phyloP scores from a whole-genome alignment of 139 green algal genomes.

The Edaphochlamys debaryana region DNA sequence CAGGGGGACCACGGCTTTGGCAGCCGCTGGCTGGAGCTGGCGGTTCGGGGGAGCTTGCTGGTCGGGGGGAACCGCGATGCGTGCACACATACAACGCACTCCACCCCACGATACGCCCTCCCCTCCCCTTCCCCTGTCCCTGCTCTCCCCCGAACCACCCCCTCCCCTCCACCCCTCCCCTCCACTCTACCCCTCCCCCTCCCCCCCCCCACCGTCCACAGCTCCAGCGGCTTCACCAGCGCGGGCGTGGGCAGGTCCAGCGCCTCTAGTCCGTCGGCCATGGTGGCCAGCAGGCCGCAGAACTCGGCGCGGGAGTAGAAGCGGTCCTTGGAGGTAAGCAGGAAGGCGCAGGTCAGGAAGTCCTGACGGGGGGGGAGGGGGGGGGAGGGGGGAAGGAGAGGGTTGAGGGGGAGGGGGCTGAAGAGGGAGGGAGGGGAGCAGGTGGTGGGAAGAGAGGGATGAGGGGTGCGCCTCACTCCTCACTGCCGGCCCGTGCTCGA shows the following conservation, averaged over 20 bases:
- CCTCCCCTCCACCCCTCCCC: background rate
- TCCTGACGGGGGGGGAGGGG: constrained; percentile 73
- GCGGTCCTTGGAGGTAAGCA: constrained; percentile 88
- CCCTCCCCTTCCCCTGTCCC: background rate
- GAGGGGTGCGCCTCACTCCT: too few relatives aligned
- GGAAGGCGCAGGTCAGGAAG: constrained; percentile 95
- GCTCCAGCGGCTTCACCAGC: constrained; percentile 84
- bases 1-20: too few relatives aligned
- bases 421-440: background rate
- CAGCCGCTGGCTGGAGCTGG: too few relatives aligned
- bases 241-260: constrained; percentile 66
- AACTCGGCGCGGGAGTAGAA: constrained; percentile 81
- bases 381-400: background rate
- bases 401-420: background rate
- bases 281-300: constrained; percentile 74
- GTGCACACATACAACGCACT: too few relatives aligned
- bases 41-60: too few relatives aligned
- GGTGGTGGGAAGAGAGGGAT: background rate
- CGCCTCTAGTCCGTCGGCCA: constrained; percentile 72
- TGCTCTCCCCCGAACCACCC: background rate
- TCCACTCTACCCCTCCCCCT: too few relatives aligned
- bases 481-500: too few relatives aligned
- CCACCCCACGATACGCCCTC: too few relatives aligned
- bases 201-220: constrained; percentile 82
- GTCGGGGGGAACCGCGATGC: too few relatives aligned